Conservation (phyloP, 164 flowering plant genomes). For the Nelumbo lutea region DNA sequence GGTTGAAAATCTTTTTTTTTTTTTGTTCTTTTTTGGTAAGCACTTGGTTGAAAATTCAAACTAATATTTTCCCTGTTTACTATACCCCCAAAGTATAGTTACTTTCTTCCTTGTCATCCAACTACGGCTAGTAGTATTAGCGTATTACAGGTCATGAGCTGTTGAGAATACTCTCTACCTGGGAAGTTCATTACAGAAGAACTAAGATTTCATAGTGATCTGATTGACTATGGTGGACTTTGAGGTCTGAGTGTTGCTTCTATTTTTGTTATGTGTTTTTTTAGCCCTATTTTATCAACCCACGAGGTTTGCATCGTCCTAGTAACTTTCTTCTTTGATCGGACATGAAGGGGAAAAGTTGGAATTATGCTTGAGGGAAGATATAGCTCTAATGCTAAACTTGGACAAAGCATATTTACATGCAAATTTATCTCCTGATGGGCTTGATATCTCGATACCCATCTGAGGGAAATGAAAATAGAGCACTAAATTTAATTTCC, state of each 20-base stretch:
- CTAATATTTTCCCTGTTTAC: background rate
- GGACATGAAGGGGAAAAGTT: background rate
- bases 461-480: background rate
- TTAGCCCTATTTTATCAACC: no score
- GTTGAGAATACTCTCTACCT: background rate
- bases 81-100: background rate
- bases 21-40: no score
- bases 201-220: no score
- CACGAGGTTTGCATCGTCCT: no score
- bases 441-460: no score
- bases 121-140: background rate
- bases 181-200: background rate
- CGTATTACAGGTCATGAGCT: background rate
- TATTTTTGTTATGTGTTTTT: no score
- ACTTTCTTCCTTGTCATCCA: background rate
- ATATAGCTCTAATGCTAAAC: background rate
- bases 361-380: no score
- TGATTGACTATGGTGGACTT: no score
- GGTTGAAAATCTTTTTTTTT: background rate
- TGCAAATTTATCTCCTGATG: background rate
- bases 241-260: no score
- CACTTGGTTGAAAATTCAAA: background rate
- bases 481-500: background rate
- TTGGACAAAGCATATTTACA: background rate
- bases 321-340: background rate